Evolutionary conservation across 1,284 basidiomycete genomes (phyloP).

Genomic region (Trichosporon faecale): DNA sequence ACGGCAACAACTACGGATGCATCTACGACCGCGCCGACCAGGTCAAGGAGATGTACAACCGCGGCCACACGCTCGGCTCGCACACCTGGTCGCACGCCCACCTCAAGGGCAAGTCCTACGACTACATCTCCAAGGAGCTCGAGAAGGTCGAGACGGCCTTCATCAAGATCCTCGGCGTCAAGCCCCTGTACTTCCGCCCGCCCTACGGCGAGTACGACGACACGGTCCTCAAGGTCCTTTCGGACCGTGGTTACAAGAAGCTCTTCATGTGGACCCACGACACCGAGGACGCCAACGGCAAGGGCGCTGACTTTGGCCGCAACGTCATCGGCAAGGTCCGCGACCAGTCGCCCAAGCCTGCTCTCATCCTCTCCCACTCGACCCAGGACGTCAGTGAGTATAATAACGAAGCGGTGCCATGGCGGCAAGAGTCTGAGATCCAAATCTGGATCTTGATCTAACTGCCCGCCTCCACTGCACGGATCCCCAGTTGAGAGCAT

Average conservation of each 20-base stretch:
- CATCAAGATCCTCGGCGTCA: slow-evolving; percentile 56
- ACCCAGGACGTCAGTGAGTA: slow-evolving; percentile 26
- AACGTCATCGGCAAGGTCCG: slow-evolving; percentile 21
- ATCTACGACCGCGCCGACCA: slow-evolving; percentile 53
- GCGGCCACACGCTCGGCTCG: slow-evolving; percentile 57
- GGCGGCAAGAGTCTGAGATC: neutral
- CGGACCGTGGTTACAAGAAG: slow-evolving; percentile 52
- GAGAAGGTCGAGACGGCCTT: slow-evolving; percentile 57
- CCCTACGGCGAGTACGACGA: slow-evolving; percentile 59
- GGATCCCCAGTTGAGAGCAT: neutral
- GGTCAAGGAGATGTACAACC: slow-evolving; percentile 15
- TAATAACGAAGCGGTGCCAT: slow-evolving; percentile 21
- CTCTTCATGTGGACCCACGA: slow-evolving; percentile 50
- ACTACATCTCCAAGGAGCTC: slow-evolving; percentile 51
- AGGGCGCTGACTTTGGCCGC: slow-evolving; percentile 32
- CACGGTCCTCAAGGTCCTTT: slow-evolving; percentile 55
- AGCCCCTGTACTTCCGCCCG: slow-evolving; percentile 55
- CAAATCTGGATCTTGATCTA: neutral
- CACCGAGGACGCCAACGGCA: slow-evolving; percentile 39
- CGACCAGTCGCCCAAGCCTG: slow-evolving; percentile 37
- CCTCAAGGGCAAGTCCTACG: slow-evolving; percentile 53
- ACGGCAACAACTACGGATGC: slow-evolving; percentile 53
- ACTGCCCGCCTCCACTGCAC: slow-evolving; percentile 11
- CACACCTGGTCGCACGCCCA: slow-evolving; percentile 61
- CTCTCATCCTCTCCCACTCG: slow-evolving; percentile 44